Evolutionary conservation across 2,329 filamentous ascomycete species (phyloP), one percentile per base, ranked within the genome.

Genomic region (Penicillium sp.): DNA sequence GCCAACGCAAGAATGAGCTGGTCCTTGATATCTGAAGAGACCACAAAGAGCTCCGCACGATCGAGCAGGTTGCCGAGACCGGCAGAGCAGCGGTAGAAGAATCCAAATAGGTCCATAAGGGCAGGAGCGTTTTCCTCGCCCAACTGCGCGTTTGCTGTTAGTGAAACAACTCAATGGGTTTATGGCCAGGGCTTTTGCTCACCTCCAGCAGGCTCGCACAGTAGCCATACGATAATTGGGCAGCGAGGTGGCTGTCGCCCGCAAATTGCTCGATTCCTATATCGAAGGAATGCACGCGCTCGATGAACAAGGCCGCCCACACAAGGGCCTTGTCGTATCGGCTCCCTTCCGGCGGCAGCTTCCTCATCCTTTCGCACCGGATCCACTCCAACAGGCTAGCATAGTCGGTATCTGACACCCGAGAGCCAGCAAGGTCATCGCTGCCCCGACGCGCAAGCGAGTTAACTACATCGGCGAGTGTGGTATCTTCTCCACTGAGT

Each of bases 31-130:
- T 80, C 75, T n/a, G 74, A 67, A 6, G 77, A 76, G 10, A 77
- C 72, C 23, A 68, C 65, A 44, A 82, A 73, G 0, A 81, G 65
- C 54, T 78, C 74, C 12, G 77, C 75, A n/a, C 78, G 75, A 50
- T 81, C 64, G 7, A 82, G 72, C 0, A 79, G 70, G 49, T 73
- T 54, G 63, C 75, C 53, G 73, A 75, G 5, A 66, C 73, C 49
- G 74, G 68, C 46, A 63, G 77, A 67, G 69, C 75, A 65, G 58
- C 77, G 76, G 67, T 82, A 81, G 59, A 83, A 80, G 51, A 82
- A 75, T 3, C 76, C 77, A 56, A 83, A 83, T 2, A 76, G 75
- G 41, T 72, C 74, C 61, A 82, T 78, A 18, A 83, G 68, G 3
- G 79, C 79, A 1, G 45, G 21, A 0, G 56, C 61, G 34, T 65